A percentile compares a stretch with the other conserved stretches of the same genome.
Conservation (phyloP, 2,329 filamentous ascomycete genomes). For the Sclerotinia subarctica region DNA sequence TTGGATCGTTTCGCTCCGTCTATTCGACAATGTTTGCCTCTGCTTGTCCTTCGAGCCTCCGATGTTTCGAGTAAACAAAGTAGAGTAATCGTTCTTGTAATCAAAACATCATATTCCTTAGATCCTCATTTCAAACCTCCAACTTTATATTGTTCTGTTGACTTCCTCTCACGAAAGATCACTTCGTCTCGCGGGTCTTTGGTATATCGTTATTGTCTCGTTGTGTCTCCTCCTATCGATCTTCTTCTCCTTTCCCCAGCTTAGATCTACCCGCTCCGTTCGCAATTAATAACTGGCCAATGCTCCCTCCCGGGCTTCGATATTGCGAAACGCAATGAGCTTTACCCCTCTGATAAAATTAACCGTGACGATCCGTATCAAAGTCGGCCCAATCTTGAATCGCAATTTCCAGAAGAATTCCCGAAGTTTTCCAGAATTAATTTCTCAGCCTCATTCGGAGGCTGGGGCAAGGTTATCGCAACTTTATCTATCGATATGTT, state of each 20-base stretch:
- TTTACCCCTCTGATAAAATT: conserved; percentile 5
- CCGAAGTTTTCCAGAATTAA: background rate
- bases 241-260: conserved; percentile 16
- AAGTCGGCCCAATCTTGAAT: background rate
- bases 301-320: conserved; percentile 7
- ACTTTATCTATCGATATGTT: conserved; percentile 5
- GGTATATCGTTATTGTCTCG: background rate
- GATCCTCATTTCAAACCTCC: background rate
- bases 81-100: conserved; percentile 5
- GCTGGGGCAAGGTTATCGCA: conserved; percentile 12
- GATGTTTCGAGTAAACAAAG: conserved; percentile 2
- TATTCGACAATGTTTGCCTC: background rate
- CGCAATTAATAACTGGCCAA: conserved; percentile 6
- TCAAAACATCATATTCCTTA: conserved; percentile 4
- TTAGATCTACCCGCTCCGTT: conserved; percentile 2
- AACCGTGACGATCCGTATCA: conserved; percentile 1
- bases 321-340: conserved; percentile 1
- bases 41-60: background rate
- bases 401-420: conserved; percentile 3
- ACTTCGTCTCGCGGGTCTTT: conserved; percentile 3
- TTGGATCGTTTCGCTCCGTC: background rate
- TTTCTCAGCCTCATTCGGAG: conserved; percentile 16
- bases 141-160: background rate
- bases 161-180: background rate
- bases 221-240: background rate